A percentile compares a stretch with the other conserved stretches of the same genome.
These are phyloP conservation scores for Linnemannia zychae DNA, from an alignment of 192 early-diverging fungal species.

Conservation along the genomic window DNA sequence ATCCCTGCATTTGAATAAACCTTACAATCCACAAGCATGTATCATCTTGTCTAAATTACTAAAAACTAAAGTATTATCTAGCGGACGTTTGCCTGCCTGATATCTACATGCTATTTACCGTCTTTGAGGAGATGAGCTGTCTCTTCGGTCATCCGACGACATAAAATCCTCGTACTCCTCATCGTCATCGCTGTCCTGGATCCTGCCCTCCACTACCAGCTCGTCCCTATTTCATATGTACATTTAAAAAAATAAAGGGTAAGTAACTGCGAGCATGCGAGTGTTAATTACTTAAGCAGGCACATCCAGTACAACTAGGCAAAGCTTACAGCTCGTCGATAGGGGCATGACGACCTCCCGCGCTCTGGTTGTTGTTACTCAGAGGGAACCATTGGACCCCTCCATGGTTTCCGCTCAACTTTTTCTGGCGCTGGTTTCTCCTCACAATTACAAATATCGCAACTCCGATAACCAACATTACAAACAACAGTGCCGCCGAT, in stretches of 20 bases:
- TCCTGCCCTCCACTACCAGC: constrained; percentile 60
- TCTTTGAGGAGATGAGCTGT: background rate
- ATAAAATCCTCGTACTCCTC: constrained; percentile 24
- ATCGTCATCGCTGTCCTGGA: constrained; percentile 52
- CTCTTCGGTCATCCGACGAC: background rate
- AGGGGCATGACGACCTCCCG: constrained; percentile 17
- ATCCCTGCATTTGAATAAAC: background rate
- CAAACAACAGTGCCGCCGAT: constrained; percentile 37
- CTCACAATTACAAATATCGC: constrained; percentile 40
- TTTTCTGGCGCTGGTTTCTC: constrained; percentile 32
- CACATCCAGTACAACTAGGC: background rate
- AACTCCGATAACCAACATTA: constrained; percentile 37
- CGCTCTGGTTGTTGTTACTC: background rate
- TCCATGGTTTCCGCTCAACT: constrained; percentile 20
- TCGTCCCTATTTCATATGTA: constrained; percentile 56
- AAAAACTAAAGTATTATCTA: background rate
- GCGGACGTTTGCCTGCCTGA: background rate
- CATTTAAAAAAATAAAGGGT: background rate
- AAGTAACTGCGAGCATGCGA: background rate
- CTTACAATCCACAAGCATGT: constrained; percentile 5
- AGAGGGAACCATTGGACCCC: constrained; percentile 46
- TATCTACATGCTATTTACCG: background rate
- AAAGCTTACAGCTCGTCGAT: constrained; percentile 50
- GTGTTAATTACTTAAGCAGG: too few species aligned
- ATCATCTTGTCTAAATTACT: background rate